A percentile compares a stretch with the other conserved stretches of the same genome.
phyloP scores from a whole-genome alignment of 345 rosid species.

The Populus davidiana region DNA sequence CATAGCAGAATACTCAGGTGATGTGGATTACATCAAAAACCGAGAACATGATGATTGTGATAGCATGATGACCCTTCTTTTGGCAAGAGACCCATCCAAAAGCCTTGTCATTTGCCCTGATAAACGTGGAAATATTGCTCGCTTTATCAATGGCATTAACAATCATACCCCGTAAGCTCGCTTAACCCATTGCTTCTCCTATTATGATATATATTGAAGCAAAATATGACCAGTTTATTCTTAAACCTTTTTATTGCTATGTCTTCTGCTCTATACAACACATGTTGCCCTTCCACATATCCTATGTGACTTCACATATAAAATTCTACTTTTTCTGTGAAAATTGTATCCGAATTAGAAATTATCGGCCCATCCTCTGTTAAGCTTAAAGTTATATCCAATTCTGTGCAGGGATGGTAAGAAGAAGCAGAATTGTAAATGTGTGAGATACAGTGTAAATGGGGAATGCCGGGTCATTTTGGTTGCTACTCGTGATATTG shows the following conservation, averaged over 20 bases:
- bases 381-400: constrained; percentile 21
- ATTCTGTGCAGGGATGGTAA: constrained; percentile 70
- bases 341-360: neutral
- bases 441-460: constrained; percentile 78
- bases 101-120: constrained; percentile 87
- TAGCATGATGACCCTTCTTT: constrained; percentile 87
- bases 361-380: constrained; percentile 6
- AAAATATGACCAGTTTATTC: neutral
- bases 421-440: constrained; percentile 92
- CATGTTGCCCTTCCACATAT: neutral
- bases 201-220: neutral
- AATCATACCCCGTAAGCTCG: constrained; percentile 71
- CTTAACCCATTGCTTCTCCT: constrained; percentile 8
- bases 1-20: constrained; percentile 83
- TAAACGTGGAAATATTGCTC: constrained; percentile 81
- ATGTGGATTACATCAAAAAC: constrained; percentile 75
- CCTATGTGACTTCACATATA: neutral
- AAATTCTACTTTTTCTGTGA: neutral
- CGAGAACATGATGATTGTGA: constrained; percentile 84
- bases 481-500: constrained; percentile 84
- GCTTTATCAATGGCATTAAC: constrained; percentile 88
- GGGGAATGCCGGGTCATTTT: constrained; percentile 83
- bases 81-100: constrained; percentile 55
- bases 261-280: neutral
- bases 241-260: neutral